Conservation (phyloP, 2,329 filamentous ascomycete species). For the Alternaria tenuissima region DNA sequence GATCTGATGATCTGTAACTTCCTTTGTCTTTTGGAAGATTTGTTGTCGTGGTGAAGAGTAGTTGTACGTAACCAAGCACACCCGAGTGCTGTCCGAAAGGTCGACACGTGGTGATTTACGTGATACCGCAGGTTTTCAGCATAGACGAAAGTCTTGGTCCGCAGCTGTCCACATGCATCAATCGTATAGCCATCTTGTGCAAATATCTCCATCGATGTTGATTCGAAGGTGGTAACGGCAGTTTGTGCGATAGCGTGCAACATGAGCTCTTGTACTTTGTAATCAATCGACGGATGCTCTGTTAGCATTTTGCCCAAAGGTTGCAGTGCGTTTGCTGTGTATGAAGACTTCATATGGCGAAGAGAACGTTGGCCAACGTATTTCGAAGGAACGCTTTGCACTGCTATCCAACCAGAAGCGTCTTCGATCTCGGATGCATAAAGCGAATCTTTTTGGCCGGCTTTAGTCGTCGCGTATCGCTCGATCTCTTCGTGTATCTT, state of each 20-base stretch:
- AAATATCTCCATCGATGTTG: conserved; percentile 23
- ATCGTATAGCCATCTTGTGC: conserved; percentile 23
- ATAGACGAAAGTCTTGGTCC: neutral
- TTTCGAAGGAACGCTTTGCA: neutral
- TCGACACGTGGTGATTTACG: neutral
- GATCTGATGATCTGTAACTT: neutral
- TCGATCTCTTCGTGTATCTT: no score
- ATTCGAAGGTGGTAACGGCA: conserved; percentile 15
- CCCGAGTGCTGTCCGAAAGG: neutral
- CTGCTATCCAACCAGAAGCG: neutral
- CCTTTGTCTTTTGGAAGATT: neutral
- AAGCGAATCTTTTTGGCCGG: neutral
- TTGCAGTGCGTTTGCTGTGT: neutral
- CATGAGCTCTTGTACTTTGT: conserved; percentile 18
- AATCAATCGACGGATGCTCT: neutral
- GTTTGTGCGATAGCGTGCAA: conserved; percentile 17
- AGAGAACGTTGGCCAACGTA: neutral
- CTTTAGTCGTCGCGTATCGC: rapidly evolving
- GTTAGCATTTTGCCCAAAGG: neutral
- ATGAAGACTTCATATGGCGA: neutral
- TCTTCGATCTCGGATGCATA: neutral
- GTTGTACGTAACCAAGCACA: neutral
- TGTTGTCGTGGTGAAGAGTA: neutral
- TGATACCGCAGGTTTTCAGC: neutral
- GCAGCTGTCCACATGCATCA: conserved; percentile 18